Evolutionary conservation across 2,329 filamentous ascomycete genomes (phyloP).

Genomic region (Aspergillus sp.): DNA sequence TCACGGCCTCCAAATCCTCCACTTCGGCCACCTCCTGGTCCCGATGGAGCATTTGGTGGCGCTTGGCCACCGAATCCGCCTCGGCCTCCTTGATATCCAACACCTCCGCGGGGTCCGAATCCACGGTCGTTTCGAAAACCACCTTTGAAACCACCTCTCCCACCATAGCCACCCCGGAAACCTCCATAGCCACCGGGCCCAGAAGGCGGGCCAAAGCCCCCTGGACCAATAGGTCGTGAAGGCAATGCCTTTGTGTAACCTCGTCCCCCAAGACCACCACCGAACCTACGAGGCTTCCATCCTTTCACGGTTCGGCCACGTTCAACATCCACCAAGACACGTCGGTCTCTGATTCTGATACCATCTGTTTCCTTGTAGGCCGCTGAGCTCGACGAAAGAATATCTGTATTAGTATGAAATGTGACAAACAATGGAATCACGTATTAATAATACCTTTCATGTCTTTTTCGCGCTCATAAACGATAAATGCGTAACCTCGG

Average conservation of each 20-base stretch:
- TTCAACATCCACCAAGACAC: conserved; percentile 93
- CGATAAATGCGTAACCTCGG: conserved; percentile 91
- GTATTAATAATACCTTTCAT: conserved; percentile 79
- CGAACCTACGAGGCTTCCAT: conserved; percentile 89
- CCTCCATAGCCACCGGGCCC: conserved; percentile 59
- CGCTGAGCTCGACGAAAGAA: conserved; percentile 60
- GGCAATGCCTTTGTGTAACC: conserved; percentile 84
- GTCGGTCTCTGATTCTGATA: conserved; percentile 86
- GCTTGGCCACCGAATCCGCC: conserved; percentile 49
- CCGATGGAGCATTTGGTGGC: conserved; percentile 52
- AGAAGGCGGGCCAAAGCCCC: conserved; percentile 55
- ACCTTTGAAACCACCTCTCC: conserved; percentile 52
- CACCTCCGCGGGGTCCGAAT: conserved; percentile 50
- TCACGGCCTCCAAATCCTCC: conserved; percentile 53
- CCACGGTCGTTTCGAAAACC: conserved; percentile 55
- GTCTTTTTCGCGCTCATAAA: conserved; percentile 95
- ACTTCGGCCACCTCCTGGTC: conserved; percentile 56
- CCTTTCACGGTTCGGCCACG: conserved; percentile 89
- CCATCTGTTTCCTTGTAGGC: conserved; percentile 87
- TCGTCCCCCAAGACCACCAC: conserved; percentile 87
- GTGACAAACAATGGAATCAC: conserved; percentile 12
- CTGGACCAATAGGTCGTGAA: conserved; percentile 67
- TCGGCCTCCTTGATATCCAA: conserved; percentile 60
- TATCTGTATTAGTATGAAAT: conserved; percentile 35
- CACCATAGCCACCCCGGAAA: conserved; percentile 56